Base-by-base conservation (phyloP, 371 early-diverging fungal genomes). In the Nematocida minor region DNA sequence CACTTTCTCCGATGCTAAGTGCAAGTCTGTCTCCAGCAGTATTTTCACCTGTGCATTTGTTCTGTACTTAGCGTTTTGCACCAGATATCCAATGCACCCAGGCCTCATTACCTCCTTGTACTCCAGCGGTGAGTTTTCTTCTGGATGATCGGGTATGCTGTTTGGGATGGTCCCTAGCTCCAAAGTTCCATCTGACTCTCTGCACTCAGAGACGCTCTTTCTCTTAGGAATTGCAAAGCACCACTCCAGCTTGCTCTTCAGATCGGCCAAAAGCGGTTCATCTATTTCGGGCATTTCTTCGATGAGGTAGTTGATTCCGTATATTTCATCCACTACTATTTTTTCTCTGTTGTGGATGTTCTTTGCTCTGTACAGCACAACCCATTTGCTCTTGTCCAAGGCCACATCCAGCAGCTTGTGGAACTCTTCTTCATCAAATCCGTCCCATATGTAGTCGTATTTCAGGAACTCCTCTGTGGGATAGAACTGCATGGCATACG, bases 391-490 rank as follows among this genome's bases (percentile, higher is more conserved):
- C 16, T 51, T 41, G 57, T 83, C 60, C 32, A 18, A 18, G n/a
- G 74, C 54, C 14, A 20, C 18, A 3, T 55, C 34, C 6, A 84
- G 16, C 0, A 79, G 9, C 36, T 49, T 31, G 7, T 36, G 29
- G 29, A 84, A 70, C 32, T 82, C 55, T 27, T 77, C 67, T 14
- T 48, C 25, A 47, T 82, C 79, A 34, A 64, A 80, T 0, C 54
- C 48, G 25, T 81, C 79, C 57, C 68, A 68, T 7, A 66, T 41
- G 55, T 80, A 64, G 16, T 54, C 57, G 62, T 79, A 46, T 46
- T 79, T 66, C 16, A 80, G 31, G 22, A 70, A 64, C 74, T 83
- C 74, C 44, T 79, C 79, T 14, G 79, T 47, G 2, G 83, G 80
- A 40, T 71, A 71, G 31, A 36, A 71, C 48, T 79, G 80, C 79